Evolutionary conservation across 2,329 filamentous ascomycete species (phyloP).

Genomic region (Dactylonectria macrodidyma): DNA sequence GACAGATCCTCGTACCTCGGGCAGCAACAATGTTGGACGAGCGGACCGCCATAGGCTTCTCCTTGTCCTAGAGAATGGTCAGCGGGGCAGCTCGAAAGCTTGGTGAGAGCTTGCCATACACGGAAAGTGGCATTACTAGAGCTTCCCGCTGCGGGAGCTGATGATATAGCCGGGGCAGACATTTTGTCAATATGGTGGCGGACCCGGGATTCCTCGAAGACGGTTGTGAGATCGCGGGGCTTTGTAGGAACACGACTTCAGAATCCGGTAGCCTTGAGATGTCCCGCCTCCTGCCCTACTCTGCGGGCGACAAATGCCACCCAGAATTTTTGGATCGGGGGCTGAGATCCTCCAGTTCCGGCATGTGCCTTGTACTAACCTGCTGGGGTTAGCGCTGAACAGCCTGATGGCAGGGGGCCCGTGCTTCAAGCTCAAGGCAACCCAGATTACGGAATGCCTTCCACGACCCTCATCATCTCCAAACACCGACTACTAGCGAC

Average conservation of each 20-base stretch:
- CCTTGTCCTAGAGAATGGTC: constrained; percentile 77
- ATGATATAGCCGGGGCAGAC: constrained; percentile 59
- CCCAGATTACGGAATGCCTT: constrained; percentile 59
- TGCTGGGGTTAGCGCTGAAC: constrained; percentile 44
- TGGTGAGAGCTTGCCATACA: constrained; percentile 58
- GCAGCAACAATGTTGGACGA: constrained; percentile 98
- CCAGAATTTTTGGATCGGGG: constrained; percentile 60
- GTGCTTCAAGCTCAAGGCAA: constrained; percentile 58
- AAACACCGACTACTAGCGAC: constrained; percentile 43
- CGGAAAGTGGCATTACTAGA: constrained; percentile 70
- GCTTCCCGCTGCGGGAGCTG: constrained; percentile 52
- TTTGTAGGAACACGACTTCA: constrained; percentile 50
- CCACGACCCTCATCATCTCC: constrained; percentile 51
- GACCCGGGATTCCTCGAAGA: constrained; percentile 44
- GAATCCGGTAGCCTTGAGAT: constrained; percentile 53
- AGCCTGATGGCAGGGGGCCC: constrained; percentile 45
- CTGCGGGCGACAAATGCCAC: constrained; percentile 49
- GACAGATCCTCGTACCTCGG: constrained; percentile 74
- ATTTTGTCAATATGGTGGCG: constrained; percentile 53
- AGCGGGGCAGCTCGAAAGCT: constrained; percentile 57
- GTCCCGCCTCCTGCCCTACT: constrained; percentile 60
- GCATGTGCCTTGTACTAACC: constrained; percentile 44
- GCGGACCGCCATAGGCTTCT: constrained; percentile 98
- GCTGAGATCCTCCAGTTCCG: constrained; percentile 58
- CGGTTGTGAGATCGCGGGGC: constrained; percentile 50